phyloP scores from a whole-genome alignment of 768 basidiomycete species.

The Udeniomyces megalosporus region DNA sequence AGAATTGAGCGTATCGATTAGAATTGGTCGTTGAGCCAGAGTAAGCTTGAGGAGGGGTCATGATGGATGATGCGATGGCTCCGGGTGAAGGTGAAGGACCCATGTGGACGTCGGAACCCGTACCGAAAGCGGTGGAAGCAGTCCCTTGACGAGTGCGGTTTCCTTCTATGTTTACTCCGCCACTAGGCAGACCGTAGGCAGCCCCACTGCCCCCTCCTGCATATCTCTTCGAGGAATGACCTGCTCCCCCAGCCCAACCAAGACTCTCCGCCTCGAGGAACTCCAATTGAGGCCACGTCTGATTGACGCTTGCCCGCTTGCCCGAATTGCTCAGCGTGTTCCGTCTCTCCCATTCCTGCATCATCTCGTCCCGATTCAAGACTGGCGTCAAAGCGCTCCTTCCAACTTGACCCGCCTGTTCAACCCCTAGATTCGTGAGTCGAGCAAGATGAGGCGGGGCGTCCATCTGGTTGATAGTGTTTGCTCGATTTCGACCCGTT shows the following conservation, averaged over 20 bases:
- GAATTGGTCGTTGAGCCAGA: background rate
- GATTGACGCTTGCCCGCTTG: slow-evolving; percentile 8
- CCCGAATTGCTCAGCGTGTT: slow-evolving; percentile 31
- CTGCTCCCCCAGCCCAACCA: too few relatives aligned
- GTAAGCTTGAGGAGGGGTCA: slow-evolving; percentile 9
- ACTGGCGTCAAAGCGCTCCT: slow-evolving; percentile 83
- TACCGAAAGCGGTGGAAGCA: slow-evolving; percentile 2
- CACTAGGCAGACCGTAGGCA: background rate
- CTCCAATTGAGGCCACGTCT: slow-evolving; percentile 14
- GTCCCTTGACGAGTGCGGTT: background rate
- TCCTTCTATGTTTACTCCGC: background rate
- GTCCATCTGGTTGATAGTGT: slow-evolving; percentile 85
- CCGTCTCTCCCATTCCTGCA: slow-evolving; percentile 88
- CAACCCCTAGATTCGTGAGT: slow-evolving; percentile 65
- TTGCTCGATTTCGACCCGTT: slow-evolving; percentile 51
- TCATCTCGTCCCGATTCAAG: slow-evolving; percentile 82
- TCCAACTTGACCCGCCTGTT: slow-evolving; percentile 30
- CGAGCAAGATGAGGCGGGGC: slow-evolving; percentile 84
- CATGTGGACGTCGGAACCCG: background rate
- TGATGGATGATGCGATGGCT: background rate
- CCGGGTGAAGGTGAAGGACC: background rate
- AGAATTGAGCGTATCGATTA: background rate
- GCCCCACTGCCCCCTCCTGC: background rate
- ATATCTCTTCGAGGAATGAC: too few relatives aligned
- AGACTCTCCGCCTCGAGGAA: slow-evolving; percentile 13